Evolutionary conservation across 1,284 basidiomycete species (phyloP), one percentile per base, ranked within the genome.

Genomic region (Phaffia rhodozyma): DNA sequence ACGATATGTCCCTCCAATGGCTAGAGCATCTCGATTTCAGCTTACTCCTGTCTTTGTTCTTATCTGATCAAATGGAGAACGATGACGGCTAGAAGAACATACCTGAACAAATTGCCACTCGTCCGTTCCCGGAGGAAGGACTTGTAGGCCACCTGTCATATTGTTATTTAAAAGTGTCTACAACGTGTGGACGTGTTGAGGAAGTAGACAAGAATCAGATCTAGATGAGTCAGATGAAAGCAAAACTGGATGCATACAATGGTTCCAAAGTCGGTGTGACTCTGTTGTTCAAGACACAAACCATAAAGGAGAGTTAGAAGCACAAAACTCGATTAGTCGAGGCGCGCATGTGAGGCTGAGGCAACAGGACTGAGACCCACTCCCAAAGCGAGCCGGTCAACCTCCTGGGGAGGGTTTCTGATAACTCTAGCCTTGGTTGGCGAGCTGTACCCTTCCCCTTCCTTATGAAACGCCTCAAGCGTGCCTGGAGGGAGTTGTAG

Each of bases 31-130:
- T 7, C 16, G 13, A 43, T 43, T 16, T 43, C 38, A 43, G 38
- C 16, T n/a, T 53, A 9, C 25, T 11, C 20, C 11, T 25, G 6
- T 30, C 51, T 25, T 25, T 11, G 51, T 30, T 25, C 20, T 25
- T 30, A 53, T 53, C 20, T 53, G 20, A 30, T 53, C 5, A 43
- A 34, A 9, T 34, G 32, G 7, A 16, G 38, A 43, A 7, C 38
- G 5, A 16, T 16, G 7, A 43, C 13, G 38, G 38, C 38, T 43
- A 16, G 27, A 34, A 7, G 1, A 20, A 29, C 58, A 25, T 38
- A 65, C 63, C 55, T 66, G 63, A 48, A 71, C 70, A 56, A 64
- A 67, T 48, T 68, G 66, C 70, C 70, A 71, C 52, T 70, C 63
- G 25, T 50, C 48, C 0, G 66, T 61, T 1, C 70, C 70, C 0